These are phyloP conservation scores for Curvularia hawaiiensis DNA, from an alignment of 2,329 filamentous ascomycete species.

Conservation along the genomic window DNA sequence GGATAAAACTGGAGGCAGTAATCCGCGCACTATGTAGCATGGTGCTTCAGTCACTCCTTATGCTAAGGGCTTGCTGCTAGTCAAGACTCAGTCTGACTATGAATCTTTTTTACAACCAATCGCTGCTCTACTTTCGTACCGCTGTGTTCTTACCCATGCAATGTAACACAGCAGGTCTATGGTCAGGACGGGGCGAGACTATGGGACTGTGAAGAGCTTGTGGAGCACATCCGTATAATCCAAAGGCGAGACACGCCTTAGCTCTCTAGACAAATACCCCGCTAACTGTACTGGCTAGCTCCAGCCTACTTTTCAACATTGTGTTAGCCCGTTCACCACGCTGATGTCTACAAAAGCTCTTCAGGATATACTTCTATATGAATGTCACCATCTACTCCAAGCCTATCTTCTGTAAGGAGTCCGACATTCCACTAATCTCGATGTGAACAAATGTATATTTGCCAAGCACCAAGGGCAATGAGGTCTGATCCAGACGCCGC, in stretches of 20 bases:
- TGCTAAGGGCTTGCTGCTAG: neutral
- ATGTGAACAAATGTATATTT: neutral
- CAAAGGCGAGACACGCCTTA: neutral
- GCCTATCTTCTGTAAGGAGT: too few relatives aligned
- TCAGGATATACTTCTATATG: too few relatives aligned
- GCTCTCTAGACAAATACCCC: neutral
- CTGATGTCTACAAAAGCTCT: too few relatives aligned
- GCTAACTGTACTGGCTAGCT: neutral
- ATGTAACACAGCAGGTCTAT: neutral
- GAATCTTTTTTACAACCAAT: neutral
- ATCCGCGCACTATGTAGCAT: neutral
- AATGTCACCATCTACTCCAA: too few relatives aligned
- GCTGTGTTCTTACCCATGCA: neutral
- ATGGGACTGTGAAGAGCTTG: neutral
- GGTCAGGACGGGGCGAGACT: neutral
- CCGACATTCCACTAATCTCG: neutral
- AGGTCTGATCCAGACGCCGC: neutral
- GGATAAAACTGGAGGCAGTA: neutral
- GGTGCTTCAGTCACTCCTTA: neutral
- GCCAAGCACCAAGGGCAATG: neutral
- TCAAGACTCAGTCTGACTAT: neutral
- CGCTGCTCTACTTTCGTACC: neutral
- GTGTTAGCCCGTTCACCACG: too few relatives aligned
- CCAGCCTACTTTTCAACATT: neutral
- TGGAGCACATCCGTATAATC: neutral